Evolutionary conservation across 176 grass and related monocot genomes (phyloP).

Genomic region (Musa troglodytarum): DNA sequence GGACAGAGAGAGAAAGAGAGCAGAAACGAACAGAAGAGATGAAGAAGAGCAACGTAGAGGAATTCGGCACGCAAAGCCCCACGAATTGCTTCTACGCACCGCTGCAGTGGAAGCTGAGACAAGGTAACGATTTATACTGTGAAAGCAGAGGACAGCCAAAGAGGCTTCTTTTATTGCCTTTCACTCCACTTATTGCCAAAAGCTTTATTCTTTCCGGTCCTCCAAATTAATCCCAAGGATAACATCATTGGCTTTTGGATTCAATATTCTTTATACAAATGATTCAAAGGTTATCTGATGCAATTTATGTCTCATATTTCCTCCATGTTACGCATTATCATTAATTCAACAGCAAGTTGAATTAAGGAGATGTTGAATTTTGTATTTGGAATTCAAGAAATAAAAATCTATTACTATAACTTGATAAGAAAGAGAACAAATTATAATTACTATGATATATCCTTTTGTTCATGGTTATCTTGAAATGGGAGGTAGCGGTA

Average conservation of each 20-base stretch:
- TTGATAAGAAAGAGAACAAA: no score
- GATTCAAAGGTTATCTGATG: no score
- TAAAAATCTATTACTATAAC: no score
- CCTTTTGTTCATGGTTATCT: no score
- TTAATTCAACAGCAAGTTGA: no score
- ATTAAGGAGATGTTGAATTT: no score
- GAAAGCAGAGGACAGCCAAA: not conserved
- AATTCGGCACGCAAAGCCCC: constrained; percentile 46
- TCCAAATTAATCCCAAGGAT: not conserved
- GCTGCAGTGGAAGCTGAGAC: not conserved
- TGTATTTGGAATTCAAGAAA: no score
- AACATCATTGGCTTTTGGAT: constrained; percentile 4
- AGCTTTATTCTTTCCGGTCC: not conserved
- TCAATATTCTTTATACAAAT: not conserved
- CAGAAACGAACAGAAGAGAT: no score
- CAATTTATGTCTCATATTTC: no score
- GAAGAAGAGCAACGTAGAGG: not conserved
- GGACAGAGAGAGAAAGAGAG: not conserved
- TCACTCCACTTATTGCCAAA: constrained; percentile 19
- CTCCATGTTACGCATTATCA: no score
- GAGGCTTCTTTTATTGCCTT: constrained; percentile 25
- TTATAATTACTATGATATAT: no score
- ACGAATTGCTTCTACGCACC: constrained; percentile 48
- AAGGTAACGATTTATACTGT: not conserved
- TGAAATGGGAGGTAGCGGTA: no score